These are phyloP conservation scores for Phlyctochytrium bullatum DNA, from an alignment of 192 early-diverging fungal species.

Conservation along the genomic window DNA sequence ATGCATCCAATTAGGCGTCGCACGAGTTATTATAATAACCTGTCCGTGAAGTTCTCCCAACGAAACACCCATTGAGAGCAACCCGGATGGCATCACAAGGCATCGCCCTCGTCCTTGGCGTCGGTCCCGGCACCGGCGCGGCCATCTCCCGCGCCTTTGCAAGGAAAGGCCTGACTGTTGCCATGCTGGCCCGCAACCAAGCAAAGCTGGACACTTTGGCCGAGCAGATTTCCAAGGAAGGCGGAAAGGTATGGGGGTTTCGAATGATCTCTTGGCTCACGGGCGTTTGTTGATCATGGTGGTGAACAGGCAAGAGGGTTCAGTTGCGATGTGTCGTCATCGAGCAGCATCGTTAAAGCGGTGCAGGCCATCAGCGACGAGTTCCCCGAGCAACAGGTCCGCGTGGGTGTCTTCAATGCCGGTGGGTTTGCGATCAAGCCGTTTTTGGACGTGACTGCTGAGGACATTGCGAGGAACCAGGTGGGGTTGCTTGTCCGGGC, in stretches of 20 bases:
- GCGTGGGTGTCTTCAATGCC: conserved; percentile 19
- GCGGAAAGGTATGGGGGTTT: conserved; percentile 10
- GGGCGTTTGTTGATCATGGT: not conserved
- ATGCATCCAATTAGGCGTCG: too few relatives aligned
- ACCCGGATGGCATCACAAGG: not conserved
- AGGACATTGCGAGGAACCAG: not conserved
- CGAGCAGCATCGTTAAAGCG: not conserved
- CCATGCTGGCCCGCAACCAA: conserved; percentile 26
- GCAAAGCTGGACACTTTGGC: conserved; percentile 8
- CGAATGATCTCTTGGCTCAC: too few relatives aligned
- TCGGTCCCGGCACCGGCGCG: conserved; percentile 29
- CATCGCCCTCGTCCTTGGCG: conserved; percentile 23
- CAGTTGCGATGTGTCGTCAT: not conserved
- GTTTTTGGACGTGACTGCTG: conserved; percentile 8
- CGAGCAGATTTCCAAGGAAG: not conserved
- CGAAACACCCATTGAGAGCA: too few relatives aligned
- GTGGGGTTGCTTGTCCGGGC: too few relatives aligned
- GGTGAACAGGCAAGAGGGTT: conserved; percentile 1
- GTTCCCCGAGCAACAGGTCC: not conserved
- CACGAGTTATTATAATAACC: too few relatives aligned
- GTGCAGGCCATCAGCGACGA: not conserved
- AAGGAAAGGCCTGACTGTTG: conserved; percentile 30
- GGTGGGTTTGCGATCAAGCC: conserved; percentile 8
- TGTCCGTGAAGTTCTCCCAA: too few relatives aligned
- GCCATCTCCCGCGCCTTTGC: conserved; percentile 30